These are phyloP conservation scores for Verticillium longisporum DNA, from an alignment of 2,329 filamentous ascomycete species.

Conservation along the genomic window DNA sequence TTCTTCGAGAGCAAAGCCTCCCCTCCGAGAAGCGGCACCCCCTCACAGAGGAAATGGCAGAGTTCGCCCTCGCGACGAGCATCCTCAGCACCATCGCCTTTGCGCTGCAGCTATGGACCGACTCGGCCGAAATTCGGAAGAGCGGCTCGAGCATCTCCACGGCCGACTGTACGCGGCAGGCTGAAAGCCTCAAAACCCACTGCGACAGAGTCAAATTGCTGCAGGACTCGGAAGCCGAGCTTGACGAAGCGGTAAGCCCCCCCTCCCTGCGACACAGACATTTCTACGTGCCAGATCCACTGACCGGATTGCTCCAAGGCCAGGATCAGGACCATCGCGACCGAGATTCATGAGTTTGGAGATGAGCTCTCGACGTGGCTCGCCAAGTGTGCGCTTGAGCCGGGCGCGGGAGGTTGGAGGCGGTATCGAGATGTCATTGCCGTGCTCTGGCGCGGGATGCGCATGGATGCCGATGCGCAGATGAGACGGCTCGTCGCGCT, in stretches of 20 bases:
- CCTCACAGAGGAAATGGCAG: background rate
- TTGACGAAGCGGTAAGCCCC: background rate
- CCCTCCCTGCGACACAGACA: no score
- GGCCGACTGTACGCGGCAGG: background rate
- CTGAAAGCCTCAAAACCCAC: background rate
- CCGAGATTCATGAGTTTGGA: background rate
- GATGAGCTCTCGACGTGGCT: background rate
- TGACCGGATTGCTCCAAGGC: background rate
- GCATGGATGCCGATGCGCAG: background rate
- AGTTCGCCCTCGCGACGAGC: background rate
- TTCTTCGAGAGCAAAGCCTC: no score
- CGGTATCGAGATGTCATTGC: background rate
- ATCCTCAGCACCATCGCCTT: background rate
- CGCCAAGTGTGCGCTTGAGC: background rate
- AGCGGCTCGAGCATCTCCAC: background rate
- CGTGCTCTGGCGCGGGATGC: background rate
- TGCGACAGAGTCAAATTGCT: background rate
- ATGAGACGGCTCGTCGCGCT: background rate
- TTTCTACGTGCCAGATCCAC: no score
- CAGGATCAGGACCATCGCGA: background rate
- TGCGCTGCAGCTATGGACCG: background rate
- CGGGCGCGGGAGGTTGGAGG: background rate
- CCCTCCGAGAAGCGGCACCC: no score
- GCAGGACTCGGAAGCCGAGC: background rate
- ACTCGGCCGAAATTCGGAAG: background rate